phyloP scores from a whole-genome alignment of 495 filamentous ascomycete species.

The Lasiosphaeriaceae sp. region DNA sequence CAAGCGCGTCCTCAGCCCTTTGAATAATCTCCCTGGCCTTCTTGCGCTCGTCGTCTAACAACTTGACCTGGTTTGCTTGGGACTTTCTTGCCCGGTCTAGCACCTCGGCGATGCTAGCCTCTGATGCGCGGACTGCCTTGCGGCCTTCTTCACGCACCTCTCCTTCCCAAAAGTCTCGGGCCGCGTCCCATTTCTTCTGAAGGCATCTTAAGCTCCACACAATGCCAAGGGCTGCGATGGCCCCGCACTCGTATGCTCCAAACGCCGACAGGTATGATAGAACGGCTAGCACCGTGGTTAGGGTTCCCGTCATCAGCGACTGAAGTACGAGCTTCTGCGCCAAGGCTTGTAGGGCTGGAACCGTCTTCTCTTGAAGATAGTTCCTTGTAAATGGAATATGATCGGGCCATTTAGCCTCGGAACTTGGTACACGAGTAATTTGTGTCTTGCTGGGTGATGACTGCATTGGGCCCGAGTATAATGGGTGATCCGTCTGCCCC shows the following conservation, averaged over 20 bases:
- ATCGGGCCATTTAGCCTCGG: slow-evolving; percentile 30
- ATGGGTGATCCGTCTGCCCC: slow-evolving; percentile 2
- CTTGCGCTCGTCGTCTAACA: slow-evolving; percentile 43
- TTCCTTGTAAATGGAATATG: slow-evolving; percentile 56
- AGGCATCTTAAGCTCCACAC: slow-evolving; percentile 69
- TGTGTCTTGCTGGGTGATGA: slow-evolving; percentile 1
- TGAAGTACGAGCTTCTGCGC: slow-evolving; percentile 75
- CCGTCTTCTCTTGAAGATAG: slow-evolving; percentile 56
- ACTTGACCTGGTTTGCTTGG: slow-evolving; percentile 20
- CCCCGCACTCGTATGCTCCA: slow-evolving; percentile 69
- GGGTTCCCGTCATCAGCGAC: slow-evolving; percentile 61
- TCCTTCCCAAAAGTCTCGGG: slow-evolving; percentile 65
- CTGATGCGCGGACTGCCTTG: slow-evolving; percentile 63
- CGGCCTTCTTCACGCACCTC: slow-evolving; percentile 79
- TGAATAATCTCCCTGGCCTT: slow-evolving; percentile 54
- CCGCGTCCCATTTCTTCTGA: slow-evolving; percentile 75
- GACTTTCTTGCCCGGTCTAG: slow-evolving; percentile 44
- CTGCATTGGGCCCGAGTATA: slow-evolving; percentile 17
- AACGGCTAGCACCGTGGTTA: slow-evolving; percentile 60
- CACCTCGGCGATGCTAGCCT: slow-evolving; percentile 56
- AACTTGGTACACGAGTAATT: neutral
- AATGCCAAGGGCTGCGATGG: slow-evolving; percentile 73
- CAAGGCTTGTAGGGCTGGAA: slow-evolving; percentile 73
- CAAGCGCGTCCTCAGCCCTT: slow-evolving; percentile 38
- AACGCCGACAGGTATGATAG: slow-evolving; percentile 63